phyloP scores from a whole-genome alignment of 805 yeast genomes.

The Komagataella pastoris region DNA sequence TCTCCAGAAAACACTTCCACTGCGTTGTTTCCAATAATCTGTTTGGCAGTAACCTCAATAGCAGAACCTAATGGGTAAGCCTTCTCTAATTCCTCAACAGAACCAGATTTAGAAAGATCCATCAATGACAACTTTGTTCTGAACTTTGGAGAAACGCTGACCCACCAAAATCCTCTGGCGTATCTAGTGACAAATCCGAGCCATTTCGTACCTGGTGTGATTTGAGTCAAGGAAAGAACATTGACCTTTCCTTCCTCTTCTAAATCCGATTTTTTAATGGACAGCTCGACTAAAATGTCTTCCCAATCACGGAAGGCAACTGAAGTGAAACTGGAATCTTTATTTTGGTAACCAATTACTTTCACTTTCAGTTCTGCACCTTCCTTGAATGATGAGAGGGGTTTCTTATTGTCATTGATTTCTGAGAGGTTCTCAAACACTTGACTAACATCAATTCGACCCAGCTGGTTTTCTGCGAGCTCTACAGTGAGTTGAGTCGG shows the following conservation, averaged over 20 bases:
- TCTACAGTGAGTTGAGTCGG: constrained; percentile 63
- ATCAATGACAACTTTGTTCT: constrained; percentile 54
- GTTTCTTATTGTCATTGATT: constrained; percentile 43
- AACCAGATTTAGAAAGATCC: constrained; percentile 46
- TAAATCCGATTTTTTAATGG: constrained; percentile 33
- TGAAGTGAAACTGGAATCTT: constrained; percentile 55
- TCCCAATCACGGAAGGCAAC: constrained; percentile 44
- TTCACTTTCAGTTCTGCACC: constrained; percentile 49
- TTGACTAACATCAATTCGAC: constrained; percentile 68
- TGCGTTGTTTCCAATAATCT: constrained; percentile 36
- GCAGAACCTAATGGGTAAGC: constrained; percentile 65
- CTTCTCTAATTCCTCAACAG: constrained; percentile 34
- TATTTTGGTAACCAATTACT: constrained; percentile 69
- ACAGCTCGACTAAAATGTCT: constrained; percentile 50
- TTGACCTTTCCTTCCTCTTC: constrained; percentile 9
- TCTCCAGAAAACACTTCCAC: constrained; percentile 35
- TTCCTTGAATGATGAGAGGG: constrained; percentile 42
- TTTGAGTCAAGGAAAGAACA: constrained; percentile 24
- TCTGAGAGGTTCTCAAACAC: constrained; percentile 39
- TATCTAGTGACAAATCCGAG: constrained; percentile 55
- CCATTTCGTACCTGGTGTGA: constrained; percentile 35
- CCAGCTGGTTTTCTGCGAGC: constrained; percentile 67
- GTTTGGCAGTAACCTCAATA: constrained; percentile 39
- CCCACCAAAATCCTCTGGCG: constrained; percentile 50
- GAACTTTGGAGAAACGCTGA: constrained; percentile 52